A percentile compares a stretch with the other conserved stretches of the same genome.
These are phyloP conservation scores for Cyberlindnera sargentensis DNA, from an alignment of 805 yeast genomes.

Conservation along the genomic window DNA sequence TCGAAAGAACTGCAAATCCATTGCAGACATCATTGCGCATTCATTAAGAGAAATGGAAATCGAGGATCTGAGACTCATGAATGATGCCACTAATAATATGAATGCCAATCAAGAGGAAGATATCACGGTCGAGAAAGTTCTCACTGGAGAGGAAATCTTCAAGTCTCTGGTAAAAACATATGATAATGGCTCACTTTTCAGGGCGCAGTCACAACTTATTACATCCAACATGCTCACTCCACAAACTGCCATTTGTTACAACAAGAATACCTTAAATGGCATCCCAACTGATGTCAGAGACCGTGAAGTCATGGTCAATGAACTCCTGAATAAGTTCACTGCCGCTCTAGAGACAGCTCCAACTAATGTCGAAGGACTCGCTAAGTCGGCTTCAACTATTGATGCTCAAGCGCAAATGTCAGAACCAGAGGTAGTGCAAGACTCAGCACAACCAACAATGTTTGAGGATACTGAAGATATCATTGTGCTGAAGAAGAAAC, in stretches of 20 bases:
- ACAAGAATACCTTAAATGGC: not conserved
- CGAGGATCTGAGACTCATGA: conserved; percentile 32
- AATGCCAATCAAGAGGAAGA: conserved; percentile 1
- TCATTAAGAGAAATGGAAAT: conserved; percentile 19
- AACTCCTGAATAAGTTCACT: not conserved
- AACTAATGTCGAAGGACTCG: not conserved
- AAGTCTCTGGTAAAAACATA: not conserved
- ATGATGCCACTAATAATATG: conserved; percentile 16
- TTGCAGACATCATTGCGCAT: conserved; percentile 49
- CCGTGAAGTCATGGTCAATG: conserved; percentile 1
- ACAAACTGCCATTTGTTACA: not conserved
- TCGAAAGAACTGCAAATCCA: conserved; percentile 46
- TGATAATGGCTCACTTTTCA: not conserved
- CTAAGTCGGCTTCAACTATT: not conserved
- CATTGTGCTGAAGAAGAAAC: conserved; percentile 16
- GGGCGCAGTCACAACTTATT: not conserved
- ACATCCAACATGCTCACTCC: not conserved
- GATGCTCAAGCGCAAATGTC: not conserved
- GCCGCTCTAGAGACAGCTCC: not conserved
- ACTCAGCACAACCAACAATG: conserved; percentile 4
- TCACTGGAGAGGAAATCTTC: conserved; percentile 7
- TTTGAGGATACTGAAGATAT: conserved; percentile 19
- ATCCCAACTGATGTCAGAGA: conserved; percentile 2
- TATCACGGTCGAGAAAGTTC: conserved; percentile 7
- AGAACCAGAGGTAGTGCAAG: not conserved